Evolutionary conservation across 768 basidiomycete species (phyloP).

Genomic region (Tulasnella sp.): DNA sequence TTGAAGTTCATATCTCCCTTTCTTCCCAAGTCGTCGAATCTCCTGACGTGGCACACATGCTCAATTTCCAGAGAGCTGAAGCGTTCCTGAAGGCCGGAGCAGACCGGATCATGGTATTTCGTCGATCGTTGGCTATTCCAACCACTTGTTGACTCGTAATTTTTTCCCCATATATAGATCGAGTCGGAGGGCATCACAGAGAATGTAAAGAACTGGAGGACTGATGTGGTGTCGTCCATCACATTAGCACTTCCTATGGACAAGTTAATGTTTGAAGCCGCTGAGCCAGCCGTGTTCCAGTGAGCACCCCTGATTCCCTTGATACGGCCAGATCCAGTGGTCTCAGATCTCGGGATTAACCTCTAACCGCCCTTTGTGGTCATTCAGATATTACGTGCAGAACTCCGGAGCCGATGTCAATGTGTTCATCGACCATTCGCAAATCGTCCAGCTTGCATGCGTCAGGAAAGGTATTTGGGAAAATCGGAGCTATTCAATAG

Average conservation of each 20-base stretch:
- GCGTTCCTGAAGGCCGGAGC: constrained; percentile 33
- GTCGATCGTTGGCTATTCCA: not conserved
- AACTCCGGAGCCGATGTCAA: constrained; percentile 34
- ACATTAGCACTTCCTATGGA: constrained; percentile 31
- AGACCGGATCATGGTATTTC: not conserved
- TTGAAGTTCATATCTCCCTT: constrained; percentile 21
- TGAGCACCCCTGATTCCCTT: not conserved
- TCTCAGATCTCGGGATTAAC: not conserved
- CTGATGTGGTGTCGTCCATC: constrained; percentile 34
- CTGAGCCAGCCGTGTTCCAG: constrained; percentile 35
- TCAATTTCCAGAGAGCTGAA: constrained; percentile 32
- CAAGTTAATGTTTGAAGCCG: constrained; percentile 38
- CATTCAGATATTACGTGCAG: constrained; percentile 30
- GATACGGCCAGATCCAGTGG: not conserved
- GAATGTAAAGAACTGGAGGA: constrained; percentile 33
- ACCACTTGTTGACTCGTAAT: not conserved
- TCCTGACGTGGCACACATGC: not conserved
- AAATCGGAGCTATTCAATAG: constrained; percentile 34
- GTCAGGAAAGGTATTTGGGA: constrained; percentile 37
- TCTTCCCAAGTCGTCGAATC: not conserved
- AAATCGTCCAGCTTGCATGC: constrained; percentile 36
- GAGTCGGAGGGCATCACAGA: constrained; percentile 39
- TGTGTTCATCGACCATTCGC: constrained; percentile 36
- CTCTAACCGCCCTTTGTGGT: not conserved
- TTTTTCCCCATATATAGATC: constrained; percentile 31